Evolutionary conservation across 805 yeast genomes (phyloP), one percentile per base, ranked within the genome.

Genomic region (Schwanniomyces polymorphus): DNA sequence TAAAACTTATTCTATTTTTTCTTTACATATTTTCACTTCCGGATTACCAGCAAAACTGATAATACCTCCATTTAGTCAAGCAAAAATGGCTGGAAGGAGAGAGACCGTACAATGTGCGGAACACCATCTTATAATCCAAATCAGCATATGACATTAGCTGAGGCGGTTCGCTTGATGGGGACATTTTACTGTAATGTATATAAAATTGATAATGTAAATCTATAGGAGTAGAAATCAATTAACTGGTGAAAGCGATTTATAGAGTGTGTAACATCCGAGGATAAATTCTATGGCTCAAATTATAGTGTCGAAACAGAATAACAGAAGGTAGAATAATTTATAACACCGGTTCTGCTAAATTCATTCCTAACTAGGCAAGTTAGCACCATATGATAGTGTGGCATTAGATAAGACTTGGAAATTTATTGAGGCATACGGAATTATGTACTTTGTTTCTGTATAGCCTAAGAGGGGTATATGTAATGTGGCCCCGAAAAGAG

Each of bases 31-130:
- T 54, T 50, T 41, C 35, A 65, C 74, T 65, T 72, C 70, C 59
- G 75, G 77, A 72, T 48, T 72, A 73, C 78, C 78, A 73, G 78
- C 78, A 53, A 70, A 52, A 65, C 75, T 70, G 61, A 69, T 44
- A 41, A 9, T 58, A 50, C 62, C 56, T 56, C 73, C 55, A 55
- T 73, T 71, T 67, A 67, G 75, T 66, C 57, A 55, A 70, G 78
- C 78, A 73, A 44, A 72, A 73, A 73, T 73, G 78, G 78, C 78
- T 68, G 69, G 73, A 73, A 67, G 77, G 65, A 73, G 76, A 73
- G 47, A 46, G 57, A 27, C 21, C 17, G 35, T 31, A 31, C 7
- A 31, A 31, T 8, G 7, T 31, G 11, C 18, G 34, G 21, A 33
- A 63, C 64, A 50, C 55, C 66, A 61, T 59, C 64, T 58, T 61